Conservation (phyloP, 306 rosid genomes). For the Vicia faba region DNA sequence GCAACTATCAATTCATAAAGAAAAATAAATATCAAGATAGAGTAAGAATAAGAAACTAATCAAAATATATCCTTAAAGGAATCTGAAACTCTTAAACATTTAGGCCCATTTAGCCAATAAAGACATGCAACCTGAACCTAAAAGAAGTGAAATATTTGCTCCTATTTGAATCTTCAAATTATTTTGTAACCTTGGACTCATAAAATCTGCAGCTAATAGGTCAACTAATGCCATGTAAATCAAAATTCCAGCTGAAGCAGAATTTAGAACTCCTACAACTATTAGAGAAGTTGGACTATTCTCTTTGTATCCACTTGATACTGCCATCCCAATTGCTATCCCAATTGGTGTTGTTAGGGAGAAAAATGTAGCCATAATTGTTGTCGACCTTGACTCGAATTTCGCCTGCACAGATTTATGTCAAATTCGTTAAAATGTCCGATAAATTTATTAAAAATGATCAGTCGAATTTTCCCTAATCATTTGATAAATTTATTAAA, state of each 20-base stretch:
- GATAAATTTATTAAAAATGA: too few relatives aligned
- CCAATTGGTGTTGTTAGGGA: slow-evolving; percentile 75
- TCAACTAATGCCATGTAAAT: slow-evolving; percentile 83
- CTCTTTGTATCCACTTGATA: slow-evolving; percentile 52
- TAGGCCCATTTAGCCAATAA: slow-evolving; percentile 72
- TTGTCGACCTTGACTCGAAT: slow-evolving; percentile 50
- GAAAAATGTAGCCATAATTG: slow-evolving; percentile 64
- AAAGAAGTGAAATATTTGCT: slow-evolving; percentile 63
- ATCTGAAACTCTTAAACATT: neutral
- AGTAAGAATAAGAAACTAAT: neutral
- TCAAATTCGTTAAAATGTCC: too few relatives aligned
- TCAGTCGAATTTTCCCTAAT: too few relatives aligned
- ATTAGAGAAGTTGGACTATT: slow-evolving; percentile 57
- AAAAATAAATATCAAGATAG: neutral
- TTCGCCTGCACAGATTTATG: slow-evolving; percentile 47
- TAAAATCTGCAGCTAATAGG: slow-evolving; percentile 72
- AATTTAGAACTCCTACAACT: slow-evolving; percentile 59
- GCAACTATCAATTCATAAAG: too few relatives aligned
- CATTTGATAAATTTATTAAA: too few relatives aligned
- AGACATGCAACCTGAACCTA: slow-evolving; percentile 75
- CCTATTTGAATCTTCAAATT: slow-evolving; percentile 49
- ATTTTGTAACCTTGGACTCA: slow-evolving; percentile 60
- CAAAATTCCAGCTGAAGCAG: slow-evolving; percentile 75
- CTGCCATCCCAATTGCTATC: slow-evolving; percentile 62
- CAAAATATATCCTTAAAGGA: neutral